phyloP scores from a whole-genome alignment of 2,329 filamentous ascomycete genomes.

The Aspergillus quadricinctus region DNA sequence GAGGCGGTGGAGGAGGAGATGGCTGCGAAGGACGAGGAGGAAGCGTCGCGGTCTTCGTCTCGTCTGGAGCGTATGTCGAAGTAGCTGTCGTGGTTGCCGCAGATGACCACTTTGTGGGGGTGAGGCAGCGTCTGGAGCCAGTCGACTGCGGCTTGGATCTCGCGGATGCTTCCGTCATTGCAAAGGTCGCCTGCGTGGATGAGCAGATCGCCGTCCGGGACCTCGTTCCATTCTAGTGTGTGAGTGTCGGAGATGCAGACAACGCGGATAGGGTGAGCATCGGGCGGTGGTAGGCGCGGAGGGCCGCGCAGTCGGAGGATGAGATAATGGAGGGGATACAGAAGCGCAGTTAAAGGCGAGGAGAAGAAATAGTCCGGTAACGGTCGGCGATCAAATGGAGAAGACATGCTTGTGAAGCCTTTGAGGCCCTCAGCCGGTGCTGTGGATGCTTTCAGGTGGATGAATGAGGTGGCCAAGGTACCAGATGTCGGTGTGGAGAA shows the following conservation, averaged over 20 bases:
- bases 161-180: constrained; percentile 63
- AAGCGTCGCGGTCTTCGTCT: constrained; percentile 48
- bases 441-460: constrained; percentile 2
- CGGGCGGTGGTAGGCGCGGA: constrained; percentile 56
- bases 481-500: neutral
- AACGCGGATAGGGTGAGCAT: constrained; percentile 59
- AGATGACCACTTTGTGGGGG: constrained; percentile 72
- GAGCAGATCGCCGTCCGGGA: constrained; percentile 73
- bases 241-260: constrained; percentile 93
- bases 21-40: constrained; percentile 19
- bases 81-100: constrained; percentile 85
- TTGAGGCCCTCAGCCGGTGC: neutral
- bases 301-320: constrained; percentile 64
- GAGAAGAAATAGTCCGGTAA: constrained; percentile 60
- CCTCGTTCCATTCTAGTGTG: constrained; percentile 45
- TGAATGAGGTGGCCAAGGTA: neutral
- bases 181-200: constrained; percentile 88
- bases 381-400: constrained; percentile 47
- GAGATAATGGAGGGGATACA: constrained; percentile 59
- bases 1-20: constrained; percentile 35
- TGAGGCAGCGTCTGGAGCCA: constrained; percentile 76
- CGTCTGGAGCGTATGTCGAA: constrained; percentile 65
- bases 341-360: constrained; percentile 63
- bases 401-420: constrained; percentile 24
- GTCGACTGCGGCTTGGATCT: constrained; percentile 78